Percentiles rank a stretch among this genome's conserved stretches.
phyloP scores from a whole-genome alignment of 371 early-diverging fungal genomes.

The Mucor mucedo region DNA sequence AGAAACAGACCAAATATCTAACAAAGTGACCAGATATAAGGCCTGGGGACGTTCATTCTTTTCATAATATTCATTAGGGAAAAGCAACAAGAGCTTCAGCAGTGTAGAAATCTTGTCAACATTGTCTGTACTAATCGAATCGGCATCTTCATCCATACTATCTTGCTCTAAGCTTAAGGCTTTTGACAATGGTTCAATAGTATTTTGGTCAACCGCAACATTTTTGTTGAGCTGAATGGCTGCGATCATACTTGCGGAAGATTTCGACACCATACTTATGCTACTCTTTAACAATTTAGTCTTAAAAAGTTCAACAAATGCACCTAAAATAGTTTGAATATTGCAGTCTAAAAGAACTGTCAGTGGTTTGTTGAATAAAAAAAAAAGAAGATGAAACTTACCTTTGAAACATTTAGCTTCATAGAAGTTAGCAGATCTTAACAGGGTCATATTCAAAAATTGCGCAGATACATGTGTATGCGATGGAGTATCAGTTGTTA shows the following conservation, averaged over 20 bases:
- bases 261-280: slow-evolving; percentile 19
- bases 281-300: slow-evolving; percentile 13
- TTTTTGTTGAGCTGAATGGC: slow-evolving; percentile 2
- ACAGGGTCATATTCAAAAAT: slow-evolving; percentile 36
- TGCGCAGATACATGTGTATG: slow-evolving; percentile 30
- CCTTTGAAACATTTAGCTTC: slow-evolving; percentile 57
- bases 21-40: slow-evolving; percentile 40
- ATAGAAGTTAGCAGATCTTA: slow-evolving; percentile 64
- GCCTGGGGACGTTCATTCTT: slow-evolving; percentile 50
- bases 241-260: slow-evolving; percentile 17
- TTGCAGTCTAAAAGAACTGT: slow-evolving; percentile 21
- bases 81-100: slow-evolving; percentile 42
- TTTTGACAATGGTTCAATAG: not conserved
- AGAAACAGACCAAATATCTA: slow-evolving; percentile 49
- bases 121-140: not conserved
- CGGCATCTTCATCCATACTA: slow-evolving; percentile 22
- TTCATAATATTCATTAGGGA: slow-evolving; percentile 61
- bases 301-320: slow-evolving; percentile 23
- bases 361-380: not conserved
- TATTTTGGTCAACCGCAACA: not conserved
- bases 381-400: slow-evolving; percentile 19
- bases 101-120: slow-evolving; percentile 22
- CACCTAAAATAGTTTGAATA: slow-evolving; percentile 23
- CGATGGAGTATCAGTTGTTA: slow-evolving; percentile 9
- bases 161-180: not conserved